phyloP scores from a whole-genome alignment of 495 filamentous ascomycete species.

The Annulohypoxylon bovei region DNA sequence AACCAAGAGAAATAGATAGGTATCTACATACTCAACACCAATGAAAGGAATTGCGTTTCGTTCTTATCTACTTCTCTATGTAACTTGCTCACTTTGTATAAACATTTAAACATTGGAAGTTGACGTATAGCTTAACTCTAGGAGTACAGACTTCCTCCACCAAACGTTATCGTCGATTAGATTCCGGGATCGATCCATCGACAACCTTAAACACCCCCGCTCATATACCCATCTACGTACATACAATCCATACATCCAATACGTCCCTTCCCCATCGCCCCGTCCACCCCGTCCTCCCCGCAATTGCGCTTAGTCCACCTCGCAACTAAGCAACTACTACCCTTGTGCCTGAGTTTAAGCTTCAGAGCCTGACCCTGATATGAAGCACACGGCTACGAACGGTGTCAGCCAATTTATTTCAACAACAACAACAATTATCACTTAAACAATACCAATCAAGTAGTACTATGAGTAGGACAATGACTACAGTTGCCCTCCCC shows the following conservation, averaged over 20 bases:
- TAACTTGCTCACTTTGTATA: slow-evolving; percentile 23
- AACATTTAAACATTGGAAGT: slow-evolving; percentile 1
- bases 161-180: slow-evolving; percentile 18
- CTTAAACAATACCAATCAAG: slow-evolving; percentile 1
- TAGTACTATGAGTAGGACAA: slow-evolving; percentile 44
- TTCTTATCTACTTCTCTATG: slow-evolving; percentile 7
- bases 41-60: background rate
- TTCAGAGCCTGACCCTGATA: slow-evolving; percentile 21
- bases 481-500: slow-evolving; percentile 65
- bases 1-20: slow-evolving; percentile 1
- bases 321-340: background rate
- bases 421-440: slow-evolving; percentile 16
- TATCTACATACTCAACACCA: slow-evolving; percentile 15
- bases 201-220: slow-evolving; percentile 1
- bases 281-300: slow-evolving; percentile 27
- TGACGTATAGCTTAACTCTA: slow-evolving; percentile 15
- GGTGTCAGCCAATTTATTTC: background rate
- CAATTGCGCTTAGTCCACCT: slow-evolving; percentile 24
- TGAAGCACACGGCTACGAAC: slow-evolving; percentile 20
- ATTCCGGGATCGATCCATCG: slow-evolving; percentile 11
- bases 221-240: background rate
- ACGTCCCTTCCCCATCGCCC: slow-evolving; percentile 13
- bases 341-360: background rate
- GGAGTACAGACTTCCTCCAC: slow-evolving; percentile 13
- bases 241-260: background rate